Conservation (phyloP, 208 protist species). For the Trypanosoma cruzi region DNA sequence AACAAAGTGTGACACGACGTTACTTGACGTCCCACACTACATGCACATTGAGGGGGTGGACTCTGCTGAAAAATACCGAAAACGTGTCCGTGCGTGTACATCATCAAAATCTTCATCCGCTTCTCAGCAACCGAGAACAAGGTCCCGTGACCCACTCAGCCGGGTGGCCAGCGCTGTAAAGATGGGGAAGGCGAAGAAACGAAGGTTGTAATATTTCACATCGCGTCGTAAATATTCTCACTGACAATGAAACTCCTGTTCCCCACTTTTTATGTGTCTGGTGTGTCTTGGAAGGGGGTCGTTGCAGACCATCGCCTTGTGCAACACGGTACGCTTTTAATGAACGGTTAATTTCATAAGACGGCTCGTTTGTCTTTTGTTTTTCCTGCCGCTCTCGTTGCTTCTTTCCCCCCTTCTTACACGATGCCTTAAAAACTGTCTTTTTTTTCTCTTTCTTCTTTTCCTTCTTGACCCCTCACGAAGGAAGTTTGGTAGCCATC, state of each 20-base stretch:
- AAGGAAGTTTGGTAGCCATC: too few relatives aligned
- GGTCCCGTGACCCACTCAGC: slow-evolving; percentile 58
- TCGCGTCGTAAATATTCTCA: background rate
- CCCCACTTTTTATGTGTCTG: background rate
- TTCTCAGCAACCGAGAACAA: slow-evolving; percentile 35
- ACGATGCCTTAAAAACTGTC: background rate
- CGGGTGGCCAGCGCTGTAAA: slow-evolving; percentile 54
- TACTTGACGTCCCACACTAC: slow-evolving; percentile 91
- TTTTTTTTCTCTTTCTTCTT: slow-evolving; percentile 1
- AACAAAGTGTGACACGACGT: slow-evolving; percentile 83
- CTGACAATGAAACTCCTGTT: slow-evolving; percentile 1
- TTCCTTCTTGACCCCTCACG: background rate
- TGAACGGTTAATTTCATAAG: slow-evolving; percentile 2
- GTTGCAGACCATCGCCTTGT: background rate
- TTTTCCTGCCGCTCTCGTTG: background rate
- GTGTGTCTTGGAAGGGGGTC: background rate
- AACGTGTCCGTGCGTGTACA: slow-evolving; percentile 69
- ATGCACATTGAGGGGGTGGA: slow-evolving; percentile 79
- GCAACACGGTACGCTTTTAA: slow-evolving; percentile 4
- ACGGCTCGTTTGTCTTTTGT: background rate
- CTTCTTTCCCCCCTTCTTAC: background rate
- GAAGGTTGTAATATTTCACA: slow-evolving; percentile 8
- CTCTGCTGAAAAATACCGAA: slow-evolving; percentile 62
- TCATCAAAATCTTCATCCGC: slow-evolving; percentile 39
- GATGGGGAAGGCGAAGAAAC: slow-evolving; percentile 1